phyloP scores from a whole-genome alignment of 129 eudicot species.

The Tagetes erecta region DNA sequence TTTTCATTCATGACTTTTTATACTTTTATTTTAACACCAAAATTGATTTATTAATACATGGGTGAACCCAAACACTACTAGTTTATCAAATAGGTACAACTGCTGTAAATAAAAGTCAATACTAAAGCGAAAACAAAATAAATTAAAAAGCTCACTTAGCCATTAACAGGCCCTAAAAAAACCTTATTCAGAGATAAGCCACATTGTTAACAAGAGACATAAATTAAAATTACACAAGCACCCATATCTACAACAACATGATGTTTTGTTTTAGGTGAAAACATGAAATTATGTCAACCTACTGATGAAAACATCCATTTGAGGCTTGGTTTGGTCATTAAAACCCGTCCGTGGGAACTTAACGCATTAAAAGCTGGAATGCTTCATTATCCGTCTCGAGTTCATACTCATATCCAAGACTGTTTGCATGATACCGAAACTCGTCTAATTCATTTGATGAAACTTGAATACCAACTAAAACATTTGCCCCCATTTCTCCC shows the following conservation, averaged over 20 bases:
- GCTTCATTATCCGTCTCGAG: conserved; percentile 57
- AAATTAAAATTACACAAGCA: neutral
- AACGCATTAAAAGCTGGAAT: too few species aligned
- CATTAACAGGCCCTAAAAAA: neutral
- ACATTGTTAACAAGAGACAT: neutral
- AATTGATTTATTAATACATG: neutral
- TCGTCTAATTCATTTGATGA: conserved; percentile 52
- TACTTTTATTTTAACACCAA: too few species aligned
- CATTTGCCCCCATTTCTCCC: conserved; percentile 98
- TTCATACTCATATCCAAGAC: conserved; percentile 78
- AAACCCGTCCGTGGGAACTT: too few species aligned
- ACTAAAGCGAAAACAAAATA: neutral
- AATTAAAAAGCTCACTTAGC: neutral
- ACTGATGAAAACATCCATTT: too few species aligned
- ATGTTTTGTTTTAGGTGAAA: neutral
- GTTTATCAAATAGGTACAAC: neutral
- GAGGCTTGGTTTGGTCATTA: too few species aligned
- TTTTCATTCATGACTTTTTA: too few species aligned
- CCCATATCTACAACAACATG: conserved; percentile 28
- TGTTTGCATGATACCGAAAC: conserved; percentile 61
- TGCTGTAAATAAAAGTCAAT: neutral
- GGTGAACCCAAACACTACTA: neutral
- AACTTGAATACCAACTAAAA: conserved; percentile 90
- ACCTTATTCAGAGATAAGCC: neutral
- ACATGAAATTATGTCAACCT: neutral